phyloP scores from a whole-genome alignment of 2,329 filamentous ascomycete genomes.

The Arthroderma sp. region DNA sequence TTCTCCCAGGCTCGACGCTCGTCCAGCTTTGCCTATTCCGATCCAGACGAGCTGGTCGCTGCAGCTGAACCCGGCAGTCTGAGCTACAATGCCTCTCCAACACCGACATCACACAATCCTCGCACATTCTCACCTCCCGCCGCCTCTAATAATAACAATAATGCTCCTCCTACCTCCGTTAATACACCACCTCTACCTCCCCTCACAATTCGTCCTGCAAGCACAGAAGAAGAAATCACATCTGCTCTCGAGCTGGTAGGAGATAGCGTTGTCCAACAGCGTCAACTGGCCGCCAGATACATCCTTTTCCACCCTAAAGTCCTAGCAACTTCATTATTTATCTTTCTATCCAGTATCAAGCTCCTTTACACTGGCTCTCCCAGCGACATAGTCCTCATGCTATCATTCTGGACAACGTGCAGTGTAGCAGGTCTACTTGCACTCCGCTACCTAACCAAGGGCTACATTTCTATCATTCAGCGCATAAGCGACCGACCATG shows the following conservation, averaged over 20 bases:
- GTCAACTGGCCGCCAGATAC: slow-evolving; percentile 50
- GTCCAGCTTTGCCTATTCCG: too few relatives aligned
- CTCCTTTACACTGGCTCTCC: slow-evolving; percentile 24
- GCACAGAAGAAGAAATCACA: slow-evolving; percentile 45
- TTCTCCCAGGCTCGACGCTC: too few relatives aligned
- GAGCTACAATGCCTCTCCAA: not conserved
- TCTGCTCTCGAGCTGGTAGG: slow-evolving; percentile 60
- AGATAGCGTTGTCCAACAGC: slow-evolving; percentile 72
- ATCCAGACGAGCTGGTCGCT: too few relatives aligned
- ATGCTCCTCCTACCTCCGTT: not conserved
- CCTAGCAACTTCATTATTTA: slow-evolving; percentile 23
- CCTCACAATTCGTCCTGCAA: slow-evolving; percentile 23
- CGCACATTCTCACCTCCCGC: slow-evolving; percentile 21
- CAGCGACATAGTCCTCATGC: slow-evolving; percentile 41
- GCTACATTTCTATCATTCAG: slow-evolving; percentile 53
- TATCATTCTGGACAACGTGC: slow-evolving; percentile 47
- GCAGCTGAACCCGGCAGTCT: too few relatives aligned
- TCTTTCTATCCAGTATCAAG: slow-evolving; percentile 28
- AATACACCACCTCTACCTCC: slow-evolving; percentile 13
- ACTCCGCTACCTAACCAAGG: slow-evolving; percentile 46
- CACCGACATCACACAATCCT: slow-evolving; percentile 25
- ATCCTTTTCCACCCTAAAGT: slow-evolving; percentile 50
- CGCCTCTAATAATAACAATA: slow-evolving; percentile 14
- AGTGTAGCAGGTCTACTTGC: slow-evolving; percentile 50
- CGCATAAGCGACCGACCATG: slow-evolving; percentile 45